Conservation (phyloP, 148 eudicot species). For the Rhododendron molle region DNA sequence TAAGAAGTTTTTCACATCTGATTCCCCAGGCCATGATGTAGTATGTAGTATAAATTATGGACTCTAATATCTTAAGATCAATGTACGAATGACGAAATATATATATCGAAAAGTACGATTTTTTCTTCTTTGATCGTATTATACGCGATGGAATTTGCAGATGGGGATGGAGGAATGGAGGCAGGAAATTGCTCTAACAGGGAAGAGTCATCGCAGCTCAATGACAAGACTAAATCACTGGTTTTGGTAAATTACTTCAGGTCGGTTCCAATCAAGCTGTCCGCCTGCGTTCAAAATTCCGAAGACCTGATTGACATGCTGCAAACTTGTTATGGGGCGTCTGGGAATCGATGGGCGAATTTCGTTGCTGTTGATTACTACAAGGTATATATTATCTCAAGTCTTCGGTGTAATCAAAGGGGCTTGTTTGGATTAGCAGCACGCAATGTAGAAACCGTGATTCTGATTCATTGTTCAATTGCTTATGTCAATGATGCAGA, state of each 20-base stretch:
- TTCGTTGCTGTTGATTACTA: conserved; percentile 72
- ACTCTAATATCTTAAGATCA: too few relatives aligned
- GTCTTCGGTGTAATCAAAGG: background rate
- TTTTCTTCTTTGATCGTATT: background rate
- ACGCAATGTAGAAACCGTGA: background rate
- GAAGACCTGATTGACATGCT: conserved; percentile 41
- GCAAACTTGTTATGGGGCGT: conserved; percentile 45
- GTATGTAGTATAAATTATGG: too few relatives aligned
- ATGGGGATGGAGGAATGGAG: conserved; percentile 71
- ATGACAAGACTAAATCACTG: conserved; percentile 53
- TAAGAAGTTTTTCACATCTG: background rate
- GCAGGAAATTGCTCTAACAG: conserved; percentile 53
- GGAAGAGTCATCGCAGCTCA: conserved; percentile 45
- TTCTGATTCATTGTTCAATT: background rate
- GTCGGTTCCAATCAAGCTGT: conserved; percentile 34
- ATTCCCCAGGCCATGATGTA: too few relatives aligned
- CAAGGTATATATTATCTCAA: conserved; percentile 32
- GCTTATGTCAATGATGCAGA: conserved; percentile 28
- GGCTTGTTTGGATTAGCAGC: background rate
- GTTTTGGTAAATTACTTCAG: conserved; percentile 60
- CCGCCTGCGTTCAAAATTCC: conserved; percentile 57
- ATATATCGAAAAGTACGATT: too few relatives aligned
- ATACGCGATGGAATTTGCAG: conserved; percentile 20
- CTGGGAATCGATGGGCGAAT: conserved; percentile 74
- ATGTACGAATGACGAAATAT: too few relatives aligned